Evolutionary conservation across 139 green algal species (phyloP), one percentile per base, ranked within the genome.

Genomic region (Desmodesmus armatus): DNA sequence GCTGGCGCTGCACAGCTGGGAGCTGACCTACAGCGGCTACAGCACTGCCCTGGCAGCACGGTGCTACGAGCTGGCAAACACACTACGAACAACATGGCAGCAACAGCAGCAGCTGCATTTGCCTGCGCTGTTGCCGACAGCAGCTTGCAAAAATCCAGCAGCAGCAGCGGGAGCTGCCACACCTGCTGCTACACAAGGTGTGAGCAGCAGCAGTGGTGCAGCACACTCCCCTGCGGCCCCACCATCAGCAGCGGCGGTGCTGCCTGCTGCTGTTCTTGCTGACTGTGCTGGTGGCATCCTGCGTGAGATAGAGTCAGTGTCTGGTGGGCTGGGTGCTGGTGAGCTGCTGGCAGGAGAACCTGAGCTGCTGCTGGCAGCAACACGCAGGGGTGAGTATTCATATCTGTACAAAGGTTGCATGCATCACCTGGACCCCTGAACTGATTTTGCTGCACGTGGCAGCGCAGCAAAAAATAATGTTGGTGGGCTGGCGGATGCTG

Each of bases 61-160:
- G 31, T 69, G 25, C 21, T 69, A 31, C 25, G 21, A 37, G 31
- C 60, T 69, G 60, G 31, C 2, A 5, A 11, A 69, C 60, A 69
- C 33, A 2, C 2, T 37, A 15, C 21, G 25, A 31, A 6, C 1
- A 69, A 23, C 60, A 69, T 69, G 25, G 19, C 29, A 41, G 77
- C 37, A 71, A 63, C 43, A 84, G 62, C 78, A 84, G 78, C 62
- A 77, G 55, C 76, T 73, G 62, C 41, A 84, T 15, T 13, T 31
- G 62, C 31, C 5, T 29, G 41, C 55, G 39, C 63, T 41, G 1
- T 6, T 39, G 35, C 25, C 58, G 33, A 19, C 73, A 37, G 47
- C 31, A 29, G 47, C 27, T 65, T 0, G 13, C 35, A 27, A 31
- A 3, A 0, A 13, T 31, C 23, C 41, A 17, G 4, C 60, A 37